Evolutionary conservation across 257 asterid species (phyloP).

Genomic region (Capsicum pubescens): DNA sequence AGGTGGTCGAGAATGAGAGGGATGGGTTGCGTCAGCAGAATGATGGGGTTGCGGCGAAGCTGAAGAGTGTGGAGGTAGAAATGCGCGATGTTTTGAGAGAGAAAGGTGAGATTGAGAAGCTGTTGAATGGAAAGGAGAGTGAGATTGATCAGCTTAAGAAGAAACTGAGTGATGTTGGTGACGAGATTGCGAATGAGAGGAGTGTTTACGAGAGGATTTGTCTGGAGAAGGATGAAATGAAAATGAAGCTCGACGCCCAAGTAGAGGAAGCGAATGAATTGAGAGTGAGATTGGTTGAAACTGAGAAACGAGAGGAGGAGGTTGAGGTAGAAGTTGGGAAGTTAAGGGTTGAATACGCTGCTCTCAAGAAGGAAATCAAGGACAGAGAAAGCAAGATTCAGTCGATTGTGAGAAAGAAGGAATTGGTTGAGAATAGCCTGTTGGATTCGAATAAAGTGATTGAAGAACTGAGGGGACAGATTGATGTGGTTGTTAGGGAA

Average conservation of each 20-base stretch:
- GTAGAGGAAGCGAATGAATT: conserved; percentile 45
- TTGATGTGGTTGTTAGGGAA: conserved; percentile 43
- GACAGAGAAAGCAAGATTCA: conserved; percentile 50
- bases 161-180: conserved; percentile 43
- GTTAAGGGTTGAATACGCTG: conserved; percentile 40
- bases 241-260: conserved; percentile 43
- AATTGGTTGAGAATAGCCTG: conserved; percentile 46
- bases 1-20: conserved; percentile 44
- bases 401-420: conserved; percentile 43
- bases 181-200: conserved; percentile 47
- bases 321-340: conserved; percentile 44
- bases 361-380: conserved; percentile 42
- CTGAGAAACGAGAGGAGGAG: conserved; percentile 46
- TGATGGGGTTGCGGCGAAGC: conserved; percentile 27
- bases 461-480: conserved; percentile 47
- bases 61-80: conserved; percentile 53
- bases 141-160: conserved; percentile 48
- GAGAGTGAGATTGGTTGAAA: conserved; percentile 43
- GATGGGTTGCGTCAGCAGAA: conserved; percentile 30
- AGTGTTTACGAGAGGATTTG: conserved; percentile 40
- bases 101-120: conserved; percentile 47
- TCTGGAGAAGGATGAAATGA: conserved; percentile 57
- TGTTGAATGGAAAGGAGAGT: conserved; percentile 40
- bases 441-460: conserved; percentile 39
- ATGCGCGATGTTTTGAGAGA: conserved; percentile 41